A percentile compares a stretch with the other conserved stretches of the same genome.
Evolutionary conservation across 306 rosid genomes (phyloP).

Genomic region (Quercus aquifolioides): DNA sequence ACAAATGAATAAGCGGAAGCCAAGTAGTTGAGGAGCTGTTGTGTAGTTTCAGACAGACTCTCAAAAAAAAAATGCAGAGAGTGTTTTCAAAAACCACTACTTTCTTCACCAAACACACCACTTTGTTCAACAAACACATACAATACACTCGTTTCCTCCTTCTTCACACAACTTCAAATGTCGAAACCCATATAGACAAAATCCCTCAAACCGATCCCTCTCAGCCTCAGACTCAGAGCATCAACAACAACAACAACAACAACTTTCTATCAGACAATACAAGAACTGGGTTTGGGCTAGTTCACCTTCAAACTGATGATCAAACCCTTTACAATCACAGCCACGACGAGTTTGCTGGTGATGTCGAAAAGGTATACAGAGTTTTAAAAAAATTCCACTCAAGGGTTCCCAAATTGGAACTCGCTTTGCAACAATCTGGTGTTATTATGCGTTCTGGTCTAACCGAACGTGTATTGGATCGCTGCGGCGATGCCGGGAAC

Average conservation of each 20-base stretch:
- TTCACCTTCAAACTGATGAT: slow-evolving; percentile 27
- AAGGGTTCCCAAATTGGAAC: slow-evolving; percentile 74
- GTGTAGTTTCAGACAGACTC: not conserved
- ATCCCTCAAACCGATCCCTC: slow-evolving; percentile 14
- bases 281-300: slow-evolving; percentile 36
- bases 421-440: slow-evolving; percentile 74
- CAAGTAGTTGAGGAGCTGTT: too few relatives aligned
- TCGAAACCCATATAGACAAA: slow-evolving; percentile 22
- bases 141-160: not conserved
- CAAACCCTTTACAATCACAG: slow-evolving; percentile 10
- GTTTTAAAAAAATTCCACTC: slow-evolving; percentile 68
- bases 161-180: slow-evolving; percentile 14
- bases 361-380: slow-evolving; percentile 70
- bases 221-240: not conserved
- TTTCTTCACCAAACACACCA: slow-evolving; percentile 18
- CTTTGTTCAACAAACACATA: slow-evolving; percentile 17
- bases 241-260: not conserved
- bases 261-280: not conserved
- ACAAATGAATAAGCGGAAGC: too few relatives aligned
- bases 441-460: slow-evolving; percentile 66
- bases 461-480: slow-evolving; percentile 61
- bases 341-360: slow-evolving; percentile 60
- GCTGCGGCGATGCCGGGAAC: slow-evolving; percentile 91
- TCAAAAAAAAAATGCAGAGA: slow-evolving; percentile 34
- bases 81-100: slow-evolving; percentile 16